Conservation (phyloP, 2,329 filamentous ascomycete species). For the Drechmeria coniospora region DNA sequence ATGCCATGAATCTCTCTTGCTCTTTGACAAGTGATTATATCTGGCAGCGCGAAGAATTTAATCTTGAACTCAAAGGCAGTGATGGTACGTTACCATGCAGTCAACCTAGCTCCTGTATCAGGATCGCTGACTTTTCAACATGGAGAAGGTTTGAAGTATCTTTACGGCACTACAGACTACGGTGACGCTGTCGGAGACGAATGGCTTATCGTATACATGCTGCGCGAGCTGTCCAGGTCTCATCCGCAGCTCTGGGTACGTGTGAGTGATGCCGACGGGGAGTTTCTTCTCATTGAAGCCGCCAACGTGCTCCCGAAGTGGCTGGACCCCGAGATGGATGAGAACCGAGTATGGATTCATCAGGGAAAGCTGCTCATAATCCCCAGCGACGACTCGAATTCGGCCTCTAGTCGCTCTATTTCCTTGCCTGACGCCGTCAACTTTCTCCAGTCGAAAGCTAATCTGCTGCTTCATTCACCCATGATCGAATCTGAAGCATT, state of each 20-base stretch:
- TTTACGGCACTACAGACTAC: constrained; percentile 70
- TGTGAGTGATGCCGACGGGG: constrained; percentile 76
- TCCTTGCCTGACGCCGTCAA: constrained; percentile 48
- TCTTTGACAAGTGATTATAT: constrained; percentile 70
- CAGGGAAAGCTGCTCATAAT: constrained; percentile 62
- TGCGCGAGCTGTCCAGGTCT: constrained; percentile 63
- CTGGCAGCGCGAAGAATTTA: constrained; percentile 80
- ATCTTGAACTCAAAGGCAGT: constrained; percentile 46
- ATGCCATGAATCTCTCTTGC: constrained; percentile 45
- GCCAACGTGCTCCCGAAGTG: constrained; percentile 76
- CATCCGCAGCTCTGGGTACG: constrained; percentile 68
- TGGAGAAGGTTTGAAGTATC: constrained; percentile 28
- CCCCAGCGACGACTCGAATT: constrained; percentile 26
- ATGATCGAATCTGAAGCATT: constrained; percentile 81
- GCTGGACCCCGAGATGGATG: constrained; percentile 81
- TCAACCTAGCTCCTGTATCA: not conserved
- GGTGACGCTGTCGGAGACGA: constrained; percentile 94
- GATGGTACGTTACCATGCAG: constrained; percentile 27
- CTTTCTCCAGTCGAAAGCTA: constrained; percentile 40
- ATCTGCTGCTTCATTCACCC: constrained; percentile 51
- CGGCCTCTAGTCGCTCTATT: constrained; percentile 27
- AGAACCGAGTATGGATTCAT: constrained; percentile 82
- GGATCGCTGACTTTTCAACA: not conserved
- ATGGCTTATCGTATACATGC: constrained; percentile 86
- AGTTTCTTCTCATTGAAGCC: constrained; percentile 89